Percentiles rank a stretch among this genome's conserved stretches.
phyloP scores from a whole-genome alignment of 768 basidiomycete genomes.

The Piloderma croceum region DNA sequence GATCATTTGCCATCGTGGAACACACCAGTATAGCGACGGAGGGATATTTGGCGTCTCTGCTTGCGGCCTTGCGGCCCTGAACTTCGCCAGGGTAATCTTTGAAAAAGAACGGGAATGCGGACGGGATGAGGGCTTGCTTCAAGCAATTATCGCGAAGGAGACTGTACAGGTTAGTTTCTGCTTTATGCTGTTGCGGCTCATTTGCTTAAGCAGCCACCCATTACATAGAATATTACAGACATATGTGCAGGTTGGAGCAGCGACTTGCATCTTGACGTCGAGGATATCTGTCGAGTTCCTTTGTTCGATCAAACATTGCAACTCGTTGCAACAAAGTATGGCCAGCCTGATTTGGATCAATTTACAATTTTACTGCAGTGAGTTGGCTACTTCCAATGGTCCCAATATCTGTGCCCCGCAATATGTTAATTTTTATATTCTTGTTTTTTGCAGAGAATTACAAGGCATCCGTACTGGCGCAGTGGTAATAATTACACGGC shows the following conservation, averaged over 20 bases:
- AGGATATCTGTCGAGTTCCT: conserved; percentile 44
- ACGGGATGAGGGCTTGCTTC: conserved; percentile 25
- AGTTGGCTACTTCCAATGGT: conserved; percentile 5
- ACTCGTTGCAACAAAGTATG: conserved; percentile 31
- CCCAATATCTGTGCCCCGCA: too few relatives aligned
- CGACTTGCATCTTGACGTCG: conserved; percentile 50
- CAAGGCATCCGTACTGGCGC: too few relatives aligned
- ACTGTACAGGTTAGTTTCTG: conserved; percentile 32
- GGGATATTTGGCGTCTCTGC: conserved; percentile 48
- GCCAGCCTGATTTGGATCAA: conserved; percentile 29
- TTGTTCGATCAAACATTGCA: conserved; percentile 42
- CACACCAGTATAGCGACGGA: conserved; percentile 50
- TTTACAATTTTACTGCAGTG: conserved; percentile 33
- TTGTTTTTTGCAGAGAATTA: too few relatives aligned
- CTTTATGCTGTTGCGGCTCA: background rate
- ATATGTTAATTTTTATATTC: too few relatives aligned
- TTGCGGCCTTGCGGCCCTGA: conserved; percentile 64
- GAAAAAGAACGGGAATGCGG: conserved; percentile 28
- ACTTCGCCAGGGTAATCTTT: conserved; percentile 52
- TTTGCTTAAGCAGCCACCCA: too few relatives aligned
- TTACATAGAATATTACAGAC: too few relatives aligned
- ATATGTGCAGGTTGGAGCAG: conserved; percentile 56
- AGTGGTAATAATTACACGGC: too few relatives aligned
- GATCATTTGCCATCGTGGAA: conserved; percentile 43
- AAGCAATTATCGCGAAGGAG: conserved; percentile 27